Percentiles rank a stretch among this genome's conserved stretches.
phyloP scores from a whole-genome alignment of 495 filamentous ascomycete genomes.

The Penicillium crystallinum region DNA sequence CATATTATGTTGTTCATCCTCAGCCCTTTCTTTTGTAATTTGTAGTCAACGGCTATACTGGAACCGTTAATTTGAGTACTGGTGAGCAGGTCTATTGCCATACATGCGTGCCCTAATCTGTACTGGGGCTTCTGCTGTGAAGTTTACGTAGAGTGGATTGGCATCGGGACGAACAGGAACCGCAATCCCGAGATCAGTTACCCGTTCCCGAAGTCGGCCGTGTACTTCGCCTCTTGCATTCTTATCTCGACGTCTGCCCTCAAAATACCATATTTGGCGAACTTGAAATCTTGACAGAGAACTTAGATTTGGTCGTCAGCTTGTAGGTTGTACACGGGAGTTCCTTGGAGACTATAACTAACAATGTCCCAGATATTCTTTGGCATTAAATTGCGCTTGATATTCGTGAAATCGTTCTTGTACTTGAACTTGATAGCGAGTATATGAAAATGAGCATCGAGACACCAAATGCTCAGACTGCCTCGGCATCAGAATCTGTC shows the following conservation, averaged over 20 bases:
- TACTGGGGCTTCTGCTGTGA: neutral
- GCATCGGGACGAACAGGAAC: conserved; percentile 18
- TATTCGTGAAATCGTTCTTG: neutral
- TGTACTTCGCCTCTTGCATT: neutral
- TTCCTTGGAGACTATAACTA: neutral
- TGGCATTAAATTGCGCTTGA: neutral
- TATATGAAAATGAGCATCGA: conserved; percentile 4
- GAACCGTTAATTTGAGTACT: too few relatives aligned
- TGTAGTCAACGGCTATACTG: too few relatives aligned
- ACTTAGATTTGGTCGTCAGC: neutral
- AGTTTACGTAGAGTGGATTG: neutral
- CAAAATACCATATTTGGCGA: neutral
- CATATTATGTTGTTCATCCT: too few relatives aligned
- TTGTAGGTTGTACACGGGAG: neutral
- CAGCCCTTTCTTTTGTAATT: too few relatives aligned
- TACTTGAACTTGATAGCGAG: neutral
- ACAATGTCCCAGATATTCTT: neutral
- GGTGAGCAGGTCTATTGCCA: too few relatives aligned
- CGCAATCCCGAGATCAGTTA: conserved; percentile 13
- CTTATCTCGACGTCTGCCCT: neutral
- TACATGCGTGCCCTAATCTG: neutral
- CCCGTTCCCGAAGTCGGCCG: conserved; percentile 18
- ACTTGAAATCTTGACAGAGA: neutral
- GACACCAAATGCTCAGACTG: neutral
- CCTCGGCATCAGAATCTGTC: neutral